Conservation (phyloP, 352 stramenopile species). For the Globisporangium parvum region DNA sequence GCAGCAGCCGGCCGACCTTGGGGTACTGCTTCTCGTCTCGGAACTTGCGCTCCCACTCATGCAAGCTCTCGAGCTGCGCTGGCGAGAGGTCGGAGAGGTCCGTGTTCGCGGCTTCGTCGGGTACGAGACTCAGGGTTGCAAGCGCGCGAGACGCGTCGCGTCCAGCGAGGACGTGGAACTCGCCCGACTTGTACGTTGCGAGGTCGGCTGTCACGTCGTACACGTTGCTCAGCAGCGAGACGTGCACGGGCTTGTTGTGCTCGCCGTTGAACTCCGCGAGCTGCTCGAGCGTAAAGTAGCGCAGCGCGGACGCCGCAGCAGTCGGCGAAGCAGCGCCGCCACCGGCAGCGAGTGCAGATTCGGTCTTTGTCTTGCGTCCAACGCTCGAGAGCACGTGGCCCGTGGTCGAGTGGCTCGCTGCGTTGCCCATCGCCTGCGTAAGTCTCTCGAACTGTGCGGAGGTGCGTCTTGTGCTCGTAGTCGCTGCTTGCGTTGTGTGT, state of each 20-base stretch:
- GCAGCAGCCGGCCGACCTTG: slow-evolving; percentile 85
- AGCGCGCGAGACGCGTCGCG: slow-evolving; percentile 88
- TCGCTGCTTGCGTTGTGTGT: too few species aligned
- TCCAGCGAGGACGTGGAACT: slow-evolving; percentile 86
- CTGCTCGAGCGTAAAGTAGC: slow-evolving; percentile 75
- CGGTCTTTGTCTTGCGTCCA: slow-evolving; percentile 1
- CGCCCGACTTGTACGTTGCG: slow-evolving; percentile 88
- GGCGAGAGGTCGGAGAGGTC: slow-evolving; percentile 39
- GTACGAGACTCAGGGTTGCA: slow-evolving; percentile 81
- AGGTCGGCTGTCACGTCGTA: slow-evolving; percentile 90
- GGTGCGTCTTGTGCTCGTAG: too few species aligned
- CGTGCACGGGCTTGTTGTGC: slow-evolving; percentile 82
- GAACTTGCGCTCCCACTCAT: slow-evolving; percentile 87
- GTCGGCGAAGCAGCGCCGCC: background rate
- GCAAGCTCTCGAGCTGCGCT: slow-evolving; percentile 22
- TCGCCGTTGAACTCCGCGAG: slow-evolving; percentile 82
- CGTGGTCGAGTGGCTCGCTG: background rate
- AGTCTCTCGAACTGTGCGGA: too few species aligned
- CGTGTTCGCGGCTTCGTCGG: slow-evolving; percentile 51
- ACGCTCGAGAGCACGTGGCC: background rate
- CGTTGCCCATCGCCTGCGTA: too few species aligned
- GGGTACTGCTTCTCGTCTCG: slow-evolving; percentile 83
- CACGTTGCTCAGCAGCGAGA: slow-evolving; percentile 88
- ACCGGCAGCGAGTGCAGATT: background rate
- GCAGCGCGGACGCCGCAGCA: background rate